Evolutionary conservation across 768 basidiomycete genomes (phyloP).

Genomic region (Pseudohyphozyma bogoriensis): DNA sequence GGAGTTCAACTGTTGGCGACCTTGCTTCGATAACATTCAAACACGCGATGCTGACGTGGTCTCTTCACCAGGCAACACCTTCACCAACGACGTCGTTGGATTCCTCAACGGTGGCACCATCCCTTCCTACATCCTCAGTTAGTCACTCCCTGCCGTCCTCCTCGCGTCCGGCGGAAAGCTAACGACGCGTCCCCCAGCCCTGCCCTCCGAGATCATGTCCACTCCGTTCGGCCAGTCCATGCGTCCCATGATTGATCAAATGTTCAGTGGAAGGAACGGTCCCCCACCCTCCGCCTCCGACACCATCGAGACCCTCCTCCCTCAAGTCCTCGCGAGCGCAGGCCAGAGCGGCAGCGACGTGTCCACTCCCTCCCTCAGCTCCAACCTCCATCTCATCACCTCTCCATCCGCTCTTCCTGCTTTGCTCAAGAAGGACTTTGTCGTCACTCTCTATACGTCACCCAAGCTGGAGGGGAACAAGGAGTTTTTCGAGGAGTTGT

Average conservation of each 20-base stretch:
- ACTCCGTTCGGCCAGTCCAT: slow-evolving; percentile 65
- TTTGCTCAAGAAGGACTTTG: slow-evolving; percentile 55
- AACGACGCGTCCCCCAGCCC: slow-evolving; percentile 23
- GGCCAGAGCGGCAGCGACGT: slow-evolving; percentile 26
- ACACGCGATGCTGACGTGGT: not conserved
- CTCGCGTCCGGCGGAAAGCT: slow-evolving; percentile 1
- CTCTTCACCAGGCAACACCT: slow-evolving; percentile 26
- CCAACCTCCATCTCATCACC: slow-evolving; percentile 60
- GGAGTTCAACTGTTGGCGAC: slow-evolving; percentile 24
- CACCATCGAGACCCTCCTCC: slow-evolving; percentile 27
- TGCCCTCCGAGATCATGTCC: slow-evolving; percentile 36
- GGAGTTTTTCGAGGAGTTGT: slow-evolving; percentile 69
- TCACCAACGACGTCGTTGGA: slow-evolving; percentile 30
- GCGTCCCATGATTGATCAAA: slow-evolving; percentile 79
- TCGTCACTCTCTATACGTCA: slow-evolving; percentile 78
- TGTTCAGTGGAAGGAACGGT: slow-evolving; percentile 48
- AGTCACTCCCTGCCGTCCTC: slow-evolving; percentile 4
- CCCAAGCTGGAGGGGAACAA: slow-evolving; percentile 73
- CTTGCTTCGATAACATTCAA: not conserved
- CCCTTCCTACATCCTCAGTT: slow-evolving; percentile 27
- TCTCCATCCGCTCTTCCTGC: slow-evolving; percentile 62
- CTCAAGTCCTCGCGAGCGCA: too few relatives aligned
- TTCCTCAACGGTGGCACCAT: slow-evolving; percentile 27
- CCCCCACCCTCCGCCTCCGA: not conserved
- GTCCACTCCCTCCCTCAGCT: slow-evolving; percentile 45